A percentile compares a stretch with the other conserved stretches of the same genome.
These are phyloP conservation scores for Nicotiana attenuata DNA, from an alignment of 257 asterid species.

Conservation along the genomic window DNA sequence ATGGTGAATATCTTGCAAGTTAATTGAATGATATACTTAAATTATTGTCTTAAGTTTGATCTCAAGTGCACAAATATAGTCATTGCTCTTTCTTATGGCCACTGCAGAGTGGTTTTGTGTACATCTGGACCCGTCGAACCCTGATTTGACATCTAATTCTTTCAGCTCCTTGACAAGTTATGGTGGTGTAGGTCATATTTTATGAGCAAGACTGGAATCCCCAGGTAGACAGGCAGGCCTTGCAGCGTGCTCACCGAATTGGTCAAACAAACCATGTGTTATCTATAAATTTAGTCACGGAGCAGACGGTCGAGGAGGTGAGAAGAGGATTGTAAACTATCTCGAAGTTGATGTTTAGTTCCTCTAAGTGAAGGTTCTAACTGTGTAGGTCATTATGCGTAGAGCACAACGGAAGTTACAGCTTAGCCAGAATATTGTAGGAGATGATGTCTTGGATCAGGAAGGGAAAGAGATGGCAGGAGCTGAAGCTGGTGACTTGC, in stretches of 20 bases:
- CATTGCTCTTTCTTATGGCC: background rate
- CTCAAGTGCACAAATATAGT: background rate
- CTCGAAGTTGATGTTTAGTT: constrained; percentile 6
- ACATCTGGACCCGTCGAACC: background rate
- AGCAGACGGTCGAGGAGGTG: constrained; percentile 87
- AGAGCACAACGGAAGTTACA: constrained; percentile 82
- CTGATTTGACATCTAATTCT: background rate
- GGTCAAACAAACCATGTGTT: constrained; percentile 85
- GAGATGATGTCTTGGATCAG: constrained; percentile 49
- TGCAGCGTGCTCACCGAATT: constrained; percentile 96
- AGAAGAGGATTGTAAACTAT: constrained; percentile 9
- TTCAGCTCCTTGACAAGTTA: background rate
- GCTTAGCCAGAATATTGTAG: constrained; percentile 80
- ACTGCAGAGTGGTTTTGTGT: background rate
- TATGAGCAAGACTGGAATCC: constrained; percentile 99
- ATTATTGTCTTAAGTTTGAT: background rate
- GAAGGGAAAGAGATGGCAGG: constrained; percentile 48
- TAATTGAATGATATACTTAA: background rate
- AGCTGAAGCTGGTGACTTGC: constrained; percentile 68
- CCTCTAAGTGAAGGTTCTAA: constrained; percentile 4
- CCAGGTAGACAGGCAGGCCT: constrained; percentile 96
- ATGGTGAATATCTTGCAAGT: constrained; percentile 1
- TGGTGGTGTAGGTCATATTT: constrained; percentile 64
- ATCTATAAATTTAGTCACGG: constrained; percentile 72
- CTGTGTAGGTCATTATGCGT: constrained; percentile 71